Evolutionary conservation across 2,329 filamentous ascomycete genomes (phyloP).

Genomic region (Parascedosporium putredinis): DNA sequence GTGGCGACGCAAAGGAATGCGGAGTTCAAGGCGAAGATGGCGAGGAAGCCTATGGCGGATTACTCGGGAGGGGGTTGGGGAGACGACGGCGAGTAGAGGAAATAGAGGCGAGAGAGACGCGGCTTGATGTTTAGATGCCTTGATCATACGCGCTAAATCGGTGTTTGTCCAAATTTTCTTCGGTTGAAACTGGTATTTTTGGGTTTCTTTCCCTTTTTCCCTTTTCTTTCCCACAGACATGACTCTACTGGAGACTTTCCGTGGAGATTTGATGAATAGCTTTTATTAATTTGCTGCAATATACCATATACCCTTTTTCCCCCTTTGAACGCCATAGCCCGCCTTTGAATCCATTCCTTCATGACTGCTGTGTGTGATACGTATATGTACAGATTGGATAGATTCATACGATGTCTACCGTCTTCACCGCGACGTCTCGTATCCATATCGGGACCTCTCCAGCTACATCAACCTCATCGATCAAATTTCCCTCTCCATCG

Average conservation of each 20-base stretch:
- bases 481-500: not conserved
- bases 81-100: not conserved
- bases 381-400: no score
- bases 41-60: slow-evolving; percentile 15
- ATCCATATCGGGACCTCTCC: not conserved
- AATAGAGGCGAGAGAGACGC: not conserved
- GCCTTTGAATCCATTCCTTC: no score
- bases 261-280: not conserved
- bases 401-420: not conserved
- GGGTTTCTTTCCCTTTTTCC: no score
- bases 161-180: no score
- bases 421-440: not conserved
- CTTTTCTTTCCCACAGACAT: no score
- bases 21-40: slow-evolving; percentile 13
- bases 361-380: no score
- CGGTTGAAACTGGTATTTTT: no score
- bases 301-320: not conserved
- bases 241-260: not conserved
- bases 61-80: slow-evolving; percentile 21
- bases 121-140: not conserved
- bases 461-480: not conserved
- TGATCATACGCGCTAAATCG: no score
- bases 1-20: slow-evolving; percentile 5
- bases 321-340: no score
- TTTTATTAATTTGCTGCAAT: not conserved